phyloP scores from a whole-genome alignment of 2,329 filamentous ascomycete genomes.

The Fusarium sp. region DNA sequence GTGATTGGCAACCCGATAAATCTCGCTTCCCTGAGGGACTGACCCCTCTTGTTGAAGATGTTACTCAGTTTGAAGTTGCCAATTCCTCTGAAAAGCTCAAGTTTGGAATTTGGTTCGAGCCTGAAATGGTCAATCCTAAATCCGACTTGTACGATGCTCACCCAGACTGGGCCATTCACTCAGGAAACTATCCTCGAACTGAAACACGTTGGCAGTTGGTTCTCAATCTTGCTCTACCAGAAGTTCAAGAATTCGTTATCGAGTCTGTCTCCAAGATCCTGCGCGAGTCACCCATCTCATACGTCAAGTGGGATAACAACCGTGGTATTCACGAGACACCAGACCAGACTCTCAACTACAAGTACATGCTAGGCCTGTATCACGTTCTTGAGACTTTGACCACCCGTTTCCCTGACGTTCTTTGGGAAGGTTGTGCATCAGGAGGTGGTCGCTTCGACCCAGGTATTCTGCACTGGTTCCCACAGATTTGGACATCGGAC shows the following conservation, averaged over 20 bases:
- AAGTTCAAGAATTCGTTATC: conserved; percentile 74
- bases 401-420: conserved; percentile 68
- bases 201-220: conserved; percentile 69
- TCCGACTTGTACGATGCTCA: conserved; percentile 70
- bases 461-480: conserved; percentile 72
- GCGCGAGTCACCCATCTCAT: conserved; percentile 64
- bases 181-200: conserved; percentile 66
- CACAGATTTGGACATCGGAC: conserved; percentile 74
- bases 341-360: conserved; percentile 64
- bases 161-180: conserved; percentile 72
- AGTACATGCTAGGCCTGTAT: conserved; percentile 73
- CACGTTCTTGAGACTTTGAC: conserved; percentile 71
- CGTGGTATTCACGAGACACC: conserved; percentile 71
- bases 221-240: conserved; percentile 68
- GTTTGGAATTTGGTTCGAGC: conserved; percentile 76
- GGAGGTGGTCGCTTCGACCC: conserved; percentile 74
- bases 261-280: conserved; percentile 65
- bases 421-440: conserved; percentile 75
- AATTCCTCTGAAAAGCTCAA: conserved; percentile 61
- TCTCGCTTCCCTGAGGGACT: conserved; percentile 69
- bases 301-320: conserved; percentile 78
- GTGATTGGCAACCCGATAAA: conserved; percentile 72
- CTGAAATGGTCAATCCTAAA: conserved; percentile 74
- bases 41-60: conserved; percentile 60
- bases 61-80: conserved; percentile 61